Percentiles rank a stretch among this genome's conserved stretches.
Evolutionary conservation across 345 rosid species (phyloP).

Genomic region (Microthlaspi erraticum): DNA sequence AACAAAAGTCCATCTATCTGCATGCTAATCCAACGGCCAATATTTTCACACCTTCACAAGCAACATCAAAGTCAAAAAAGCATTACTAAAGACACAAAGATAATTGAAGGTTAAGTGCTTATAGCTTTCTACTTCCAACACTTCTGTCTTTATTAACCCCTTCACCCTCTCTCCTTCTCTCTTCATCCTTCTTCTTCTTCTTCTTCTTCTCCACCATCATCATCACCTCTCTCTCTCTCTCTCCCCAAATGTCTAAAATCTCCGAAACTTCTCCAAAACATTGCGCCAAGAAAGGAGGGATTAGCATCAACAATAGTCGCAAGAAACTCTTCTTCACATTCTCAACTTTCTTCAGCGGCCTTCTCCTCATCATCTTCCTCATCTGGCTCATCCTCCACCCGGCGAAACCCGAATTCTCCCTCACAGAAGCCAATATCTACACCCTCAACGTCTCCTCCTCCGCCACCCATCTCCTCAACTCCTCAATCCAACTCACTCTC

Average conservation of each 20-base stretch:
- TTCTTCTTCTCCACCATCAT: not conserved
- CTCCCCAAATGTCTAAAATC: slow-evolving; percentile 73
- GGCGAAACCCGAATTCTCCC: slow-evolving; percentile 71
- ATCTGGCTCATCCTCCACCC: slow-evolving; percentile 82
- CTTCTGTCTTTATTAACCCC: slow-evolving; percentile 20
- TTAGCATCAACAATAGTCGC: slow-evolving; percentile 47
- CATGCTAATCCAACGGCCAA: slow-evolving; percentile 28
- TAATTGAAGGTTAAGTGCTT: slow-evolving; percentile 39
- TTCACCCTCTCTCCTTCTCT: slow-evolving; percentile 31
- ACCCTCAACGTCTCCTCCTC: slow-evolving; percentile 63
- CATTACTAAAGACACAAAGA: slow-evolving; percentile 28
- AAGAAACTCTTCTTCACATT: slow-evolving; percentile 64
- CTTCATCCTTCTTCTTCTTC: slow-evolving; percentile 5
- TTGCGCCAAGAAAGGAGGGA: slow-evolving; percentile 62
- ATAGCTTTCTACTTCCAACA: slow-evolving; percentile 39
- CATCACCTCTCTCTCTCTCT: not conserved
- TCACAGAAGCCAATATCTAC: slow-evolving; percentile 63
- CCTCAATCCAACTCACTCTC: slow-evolving; percentile 74
- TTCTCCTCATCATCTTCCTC: slow-evolving; percentile 61
- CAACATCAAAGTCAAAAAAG: slow-evolving; percentile 39
- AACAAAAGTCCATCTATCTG: slow-evolving; percentile 27
- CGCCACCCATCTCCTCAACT: slow-evolving; percentile 73
- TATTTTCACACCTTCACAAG: slow-evolving; percentile 33
- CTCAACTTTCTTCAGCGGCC: slow-evolving; percentile 55
- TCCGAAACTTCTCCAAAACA: slow-evolving; percentile 68